Evolutionary conservation across 1,284 basidiomycete genomes (phyloP).

Genomic region (Ceratorhiza oryzae-sativae): DNA sequence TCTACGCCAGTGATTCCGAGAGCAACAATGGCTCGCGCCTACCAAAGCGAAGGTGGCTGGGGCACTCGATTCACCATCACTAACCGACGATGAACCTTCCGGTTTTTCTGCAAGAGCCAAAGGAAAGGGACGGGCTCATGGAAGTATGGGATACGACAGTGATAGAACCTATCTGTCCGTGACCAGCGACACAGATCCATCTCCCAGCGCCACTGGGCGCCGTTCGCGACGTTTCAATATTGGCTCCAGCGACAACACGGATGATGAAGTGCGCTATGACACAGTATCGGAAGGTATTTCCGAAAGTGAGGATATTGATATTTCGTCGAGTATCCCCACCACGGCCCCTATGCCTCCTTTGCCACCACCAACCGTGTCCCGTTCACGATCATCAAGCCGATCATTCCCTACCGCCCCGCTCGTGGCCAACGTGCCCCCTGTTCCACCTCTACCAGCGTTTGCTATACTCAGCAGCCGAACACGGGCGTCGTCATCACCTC

Average conservation of each 20-base stretch:
- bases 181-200: slow-evolving; percentile 3
- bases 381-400: slow-evolving; percentile 33
- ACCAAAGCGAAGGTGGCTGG: background rate
- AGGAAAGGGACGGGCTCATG: background rate
- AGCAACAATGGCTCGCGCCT: background rate
- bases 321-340: slow-evolving; percentile 10
- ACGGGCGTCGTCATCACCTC: slow-evolving; percentile 9
- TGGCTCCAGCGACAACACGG: slow-evolving; percentile 12
- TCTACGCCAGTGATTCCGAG: slow-evolving; percentile 28
- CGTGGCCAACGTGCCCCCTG: slow-evolving; percentile 12
- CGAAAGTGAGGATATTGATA: slow-evolving; percentile 25
- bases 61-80: background rate
- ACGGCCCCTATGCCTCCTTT: slow-evolving; percentile 22
- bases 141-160: background rate
- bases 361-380: slow-evolving; percentile 35
- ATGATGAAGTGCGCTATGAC: slow-evolving; percentile 23
- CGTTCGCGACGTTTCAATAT: background rate
- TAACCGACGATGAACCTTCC: too few relatives aligned
- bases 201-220: background rate
- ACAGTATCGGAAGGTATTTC: slow-evolving; percentile 31
- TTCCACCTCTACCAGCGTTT: slow-evolving; percentile 24
- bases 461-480: slow-evolving; percentile 3
- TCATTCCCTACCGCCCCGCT: slow-evolving; percentile 12
- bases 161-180: background rate
- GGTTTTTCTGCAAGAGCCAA: background rate